Evolutionary conservation across 768 basidiomycete genomes (phyloP).

Genomic region (Boletellus sp.): DNA sequence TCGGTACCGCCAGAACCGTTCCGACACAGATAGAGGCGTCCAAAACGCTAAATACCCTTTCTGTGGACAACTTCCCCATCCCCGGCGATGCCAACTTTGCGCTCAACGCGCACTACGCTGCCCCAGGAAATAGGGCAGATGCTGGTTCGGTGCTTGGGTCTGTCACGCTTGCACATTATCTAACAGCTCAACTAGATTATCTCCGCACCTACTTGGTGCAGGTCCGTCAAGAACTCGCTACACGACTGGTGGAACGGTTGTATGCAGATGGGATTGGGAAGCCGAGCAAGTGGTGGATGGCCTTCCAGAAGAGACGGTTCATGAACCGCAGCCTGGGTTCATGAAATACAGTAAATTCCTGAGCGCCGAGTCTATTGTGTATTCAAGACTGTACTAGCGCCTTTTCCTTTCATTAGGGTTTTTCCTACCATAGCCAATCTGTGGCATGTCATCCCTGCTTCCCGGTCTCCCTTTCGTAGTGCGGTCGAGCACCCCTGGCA

Average conservation of each 20-base stretch:
- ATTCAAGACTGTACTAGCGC: slow-evolving; percentile 28
- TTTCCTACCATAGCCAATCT: slow-evolving; percentile 80
- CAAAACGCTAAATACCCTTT: slow-evolving; percentile 85
- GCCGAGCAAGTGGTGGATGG: slow-evolving; percentile 99
- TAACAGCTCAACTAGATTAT: slow-evolving; percentile 54
- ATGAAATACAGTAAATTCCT: slow-evolving; percentile 30
- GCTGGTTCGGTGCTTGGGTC: slow-evolving; percentile 54
- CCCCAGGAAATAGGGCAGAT: slow-evolving; percentile 72
- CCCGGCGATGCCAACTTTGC: slow-evolving; percentile 96
- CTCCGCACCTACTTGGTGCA: slow-evolving; percentile 90
- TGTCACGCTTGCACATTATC: neutral
- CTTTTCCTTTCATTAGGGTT: slow-evolving; percentile 86
- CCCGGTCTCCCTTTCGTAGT: slow-evolving; percentile 62
- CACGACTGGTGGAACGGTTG: slow-evolving; percentile 79
- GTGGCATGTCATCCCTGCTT: slow-evolving; percentile 69
- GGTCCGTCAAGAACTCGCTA: slow-evolving; percentile 87
- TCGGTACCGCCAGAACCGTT: slow-evolving; percentile 66
- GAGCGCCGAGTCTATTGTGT: slow-evolving; percentile 4
- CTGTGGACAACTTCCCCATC: slow-evolving; percentile 89
- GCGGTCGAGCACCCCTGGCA: slow-evolving; percentile 74
- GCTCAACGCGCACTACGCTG: slow-evolving; percentile 86
- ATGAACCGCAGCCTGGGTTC: slow-evolving; percentile 86
- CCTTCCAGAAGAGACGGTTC: slow-evolving; percentile 96
- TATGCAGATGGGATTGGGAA: slow-evolving; percentile 93
- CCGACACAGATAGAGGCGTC: slow-evolving; percentile 80